phyloP scores from a whole-genome alignment of 495 filamentous ascomycete genomes.

The Aeminium ludgeri region DNA sequence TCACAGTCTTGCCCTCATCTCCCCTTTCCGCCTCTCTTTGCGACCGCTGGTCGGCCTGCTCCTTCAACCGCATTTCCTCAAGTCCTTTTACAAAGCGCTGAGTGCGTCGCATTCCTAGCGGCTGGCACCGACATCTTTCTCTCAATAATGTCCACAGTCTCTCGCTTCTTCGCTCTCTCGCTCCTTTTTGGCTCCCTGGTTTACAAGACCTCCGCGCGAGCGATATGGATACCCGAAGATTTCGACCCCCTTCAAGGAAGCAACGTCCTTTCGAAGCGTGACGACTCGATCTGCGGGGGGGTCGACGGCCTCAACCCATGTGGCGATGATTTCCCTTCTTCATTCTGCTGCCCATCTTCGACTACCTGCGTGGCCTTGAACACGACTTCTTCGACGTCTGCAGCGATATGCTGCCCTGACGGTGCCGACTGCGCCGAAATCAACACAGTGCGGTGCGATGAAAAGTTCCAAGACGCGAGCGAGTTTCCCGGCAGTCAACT shows the following conservation, averaged over 20 bases:
- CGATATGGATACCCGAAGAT: conserved; percentile 4
- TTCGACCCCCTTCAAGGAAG: conserved; percentile 1
- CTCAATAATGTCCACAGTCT: conserved; percentile 12
- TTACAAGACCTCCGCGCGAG: conserved; percentile 1
- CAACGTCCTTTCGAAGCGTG: background rate
- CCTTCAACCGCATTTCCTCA: no score
- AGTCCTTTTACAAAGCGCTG: no score
- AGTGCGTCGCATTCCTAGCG: conserved; percentile 11
- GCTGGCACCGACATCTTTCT: conserved; percentile 18
- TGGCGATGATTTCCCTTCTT: conserved; percentile 37
- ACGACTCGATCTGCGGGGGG: conserved; percentile 27
- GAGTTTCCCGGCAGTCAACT: conserved; percentile 38
- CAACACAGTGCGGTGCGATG: conserved; percentile 52
- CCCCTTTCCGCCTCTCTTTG: no score
- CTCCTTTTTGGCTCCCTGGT: background rate
- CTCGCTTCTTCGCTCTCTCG: conserved; percentile 15
- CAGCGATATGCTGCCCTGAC: conserved; percentile 61
- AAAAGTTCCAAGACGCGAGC: conserved; percentile 46
- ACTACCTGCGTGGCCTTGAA: conserved; percentile 52
- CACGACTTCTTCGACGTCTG: conserved; percentile 31
- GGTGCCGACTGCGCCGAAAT: conserved; percentile 48
- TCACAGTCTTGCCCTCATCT: no score
- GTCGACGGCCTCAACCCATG: conserved; percentile 33
- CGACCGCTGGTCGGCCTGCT: no score
- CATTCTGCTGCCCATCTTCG: conserved; percentile 57